Base-by-base conservation (phyloP, 2,329 filamentous ascomycete species). In the Fusarium torreyae region DNA sequence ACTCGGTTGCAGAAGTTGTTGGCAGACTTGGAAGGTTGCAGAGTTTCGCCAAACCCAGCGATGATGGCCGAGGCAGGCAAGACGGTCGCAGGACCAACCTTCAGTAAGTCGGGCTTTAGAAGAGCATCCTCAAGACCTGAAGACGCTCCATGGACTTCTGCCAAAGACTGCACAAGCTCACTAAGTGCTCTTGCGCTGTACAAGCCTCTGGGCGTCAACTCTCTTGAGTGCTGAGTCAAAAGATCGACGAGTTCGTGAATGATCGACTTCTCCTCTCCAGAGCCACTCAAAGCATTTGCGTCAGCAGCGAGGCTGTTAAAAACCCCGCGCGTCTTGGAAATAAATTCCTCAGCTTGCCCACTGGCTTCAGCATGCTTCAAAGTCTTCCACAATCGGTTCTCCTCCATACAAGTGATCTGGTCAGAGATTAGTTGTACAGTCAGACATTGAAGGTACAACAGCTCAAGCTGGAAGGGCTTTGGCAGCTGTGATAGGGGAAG, bases 1-100 rank as follows among this genome's bases (percentile, higher is more conserved):
- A 91, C 80, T 14, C 86, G 83, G 71, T 90, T 90, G 74, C 85
- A 87, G 40, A 91, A 82, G 51, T 81, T 88, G 56, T 79, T 85
- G 22, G 86, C 77, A 1, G 78, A 62, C 65, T 83, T 86, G 1
- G 85, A 88, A 0, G 81, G 76, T 6, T 81, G 80, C 8, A 87
- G 76, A 3, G 80, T 77, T 69, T 88, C 84, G 4, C 85, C 84
- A 28, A 89, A 80, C 0, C 87, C 88, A 1, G 79, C 73, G 4
- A 90, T 72, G 4, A 88, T 76, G 1, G 86, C 87, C 4, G 83
- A 76, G 0, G 85, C 83, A 0, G 83, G 79, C 1, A 90, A 77
- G 1, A 83, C 79, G 1, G 85, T 86, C 2, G 81, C 70, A 0
- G 84, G 78, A 1, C 81, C 79, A 5, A 82, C 78, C 66, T 84